phyloP scores from a whole-genome alignment of 192 early-diverging fungal species.

The Diversispora epigaea region DNA sequence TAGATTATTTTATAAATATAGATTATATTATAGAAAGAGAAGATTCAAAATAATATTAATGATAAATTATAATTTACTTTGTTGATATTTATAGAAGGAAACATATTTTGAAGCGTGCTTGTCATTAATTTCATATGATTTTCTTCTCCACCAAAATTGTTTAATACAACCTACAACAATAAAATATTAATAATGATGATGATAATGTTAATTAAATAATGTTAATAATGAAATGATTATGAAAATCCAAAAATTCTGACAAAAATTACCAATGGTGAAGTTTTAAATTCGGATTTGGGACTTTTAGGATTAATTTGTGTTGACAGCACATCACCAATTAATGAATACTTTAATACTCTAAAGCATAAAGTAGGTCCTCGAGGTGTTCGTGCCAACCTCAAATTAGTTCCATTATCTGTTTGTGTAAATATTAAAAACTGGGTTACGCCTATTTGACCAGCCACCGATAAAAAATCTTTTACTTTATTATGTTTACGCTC shows the following conservation, averaged over 20 bases:
- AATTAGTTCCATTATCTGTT: slow-evolving; percentile 76
- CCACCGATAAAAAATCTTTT: slow-evolving; percentile 88
- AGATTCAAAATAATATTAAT: neutral
- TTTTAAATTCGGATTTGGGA: slow-evolving; percentile 74
- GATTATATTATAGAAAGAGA: slow-evolving; percentile 13
- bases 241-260: neutral
- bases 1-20: neutral
- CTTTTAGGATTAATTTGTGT: slow-evolving; percentile 78
- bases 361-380: slow-evolving; percentile 93
- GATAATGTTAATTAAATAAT: neutral
- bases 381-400: slow-evolving; percentile 83
- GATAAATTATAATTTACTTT: slow-evolving; percentile 50
- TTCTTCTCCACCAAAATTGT: slow-evolving; percentile 70
- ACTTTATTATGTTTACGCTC: slow-evolving; percentile 91
- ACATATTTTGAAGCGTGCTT: slow-evolving; percentile 95
- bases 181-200: neutral
- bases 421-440: slow-evolving; percentile 89
- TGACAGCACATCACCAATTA: slow-evolving; percentile 78
- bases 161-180: slow-evolving; percentile 62
- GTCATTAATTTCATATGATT: slow-evolving; percentile 89
- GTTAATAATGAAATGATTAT: neutral
- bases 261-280: slow-evolving; percentile 65
- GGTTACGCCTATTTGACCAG: slow-evolving; percentile 80
- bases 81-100: slow-evolving; percentile 92
- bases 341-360: slow-evolving; percentile 75